These are phyloP conservation scores for Funneliformis geosporum DNA, from an alignment of 192 early-diverging fungal genomes.

Conservation along the genomic window DNA sequence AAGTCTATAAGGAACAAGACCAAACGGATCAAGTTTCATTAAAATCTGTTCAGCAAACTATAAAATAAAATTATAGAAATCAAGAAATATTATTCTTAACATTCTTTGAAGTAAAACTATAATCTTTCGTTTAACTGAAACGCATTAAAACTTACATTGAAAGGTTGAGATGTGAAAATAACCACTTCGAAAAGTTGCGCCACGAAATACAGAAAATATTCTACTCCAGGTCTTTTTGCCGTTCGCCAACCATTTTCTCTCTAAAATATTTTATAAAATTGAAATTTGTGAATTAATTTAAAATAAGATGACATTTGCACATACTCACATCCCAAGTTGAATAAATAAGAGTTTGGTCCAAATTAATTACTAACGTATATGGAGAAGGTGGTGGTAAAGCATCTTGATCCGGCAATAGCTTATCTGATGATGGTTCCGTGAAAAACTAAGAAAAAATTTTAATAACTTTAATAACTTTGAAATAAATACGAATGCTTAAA, in stretches of 20 bases:
- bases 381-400: conserved; percentile 73
- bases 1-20: conserved; percentile 81
- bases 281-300: neutral
- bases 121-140: neutral
- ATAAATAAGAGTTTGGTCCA: conserved; percentile 92
- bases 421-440: conserved; percentile 75
- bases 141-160: conserved; percentile 62
- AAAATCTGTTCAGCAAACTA: conserved; percentile 84
- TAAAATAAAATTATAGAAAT: neutral
- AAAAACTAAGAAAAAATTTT: conserved; percentile 30
- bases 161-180: conserved; percentile 87
- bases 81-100: neutral
- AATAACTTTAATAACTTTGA: neutral
- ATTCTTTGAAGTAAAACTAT: neutral
- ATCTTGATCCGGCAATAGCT: conserved; percentile 89
- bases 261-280: conserved; percentile 41
- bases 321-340: conserved; percentile 86
- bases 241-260: conserved; percentile 96
- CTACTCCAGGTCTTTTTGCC: conserved; percentile 93
- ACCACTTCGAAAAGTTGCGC: conserved; percentile 94
- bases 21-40: conserved; percentile 88
- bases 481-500: neutral
- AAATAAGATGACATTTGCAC: neutral
- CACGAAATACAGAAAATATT: conserved; percentile 92
- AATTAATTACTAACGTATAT: conserved; percentile 92